A percentile compares a stretch with the other conserved stretches of the same genome.
phyloP scores from a whole-genome alignment of 2,329 filamentous ascomycete genomes.

The Colletotrichum sojae region DNA sequence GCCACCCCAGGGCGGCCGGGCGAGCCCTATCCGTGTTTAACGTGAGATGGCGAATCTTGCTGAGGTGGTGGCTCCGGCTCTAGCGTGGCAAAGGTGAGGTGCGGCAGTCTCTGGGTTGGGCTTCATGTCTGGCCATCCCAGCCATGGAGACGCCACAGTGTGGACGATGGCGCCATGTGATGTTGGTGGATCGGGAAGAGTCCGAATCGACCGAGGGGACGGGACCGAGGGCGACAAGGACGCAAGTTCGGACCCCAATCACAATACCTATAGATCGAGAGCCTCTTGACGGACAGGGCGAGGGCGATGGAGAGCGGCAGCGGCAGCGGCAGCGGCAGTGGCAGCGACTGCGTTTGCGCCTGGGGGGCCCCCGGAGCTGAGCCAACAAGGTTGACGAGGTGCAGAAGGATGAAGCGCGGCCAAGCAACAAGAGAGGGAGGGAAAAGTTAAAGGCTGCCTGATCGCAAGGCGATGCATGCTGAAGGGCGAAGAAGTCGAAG shows the following conservation, averaged over 20 bases:
- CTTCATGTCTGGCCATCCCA: slow-evolving; percentile 19
- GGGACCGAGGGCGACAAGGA: background rate
- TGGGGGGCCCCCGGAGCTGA: slow-evolving; percentile 14
- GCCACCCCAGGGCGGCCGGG: slow-evolving; percentile 17
- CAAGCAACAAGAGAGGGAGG: background rate
- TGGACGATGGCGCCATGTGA: slow-evolving; percentile 29
- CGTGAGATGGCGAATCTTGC: slow-evolving; percentile 13
- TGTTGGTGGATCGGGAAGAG: slow-evolving; percentile 27
- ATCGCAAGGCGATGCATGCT: slow-evolving; percentile 9
- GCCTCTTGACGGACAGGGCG: background rate
- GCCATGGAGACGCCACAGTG: slow-evolving; percentile 33
- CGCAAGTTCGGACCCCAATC: background rate
- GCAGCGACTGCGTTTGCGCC: slow-evolving; percentile 3
- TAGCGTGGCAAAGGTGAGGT: slow-evolving; percentile 36
- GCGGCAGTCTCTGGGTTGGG: slow-evolving; percentile 26
- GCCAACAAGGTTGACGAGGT: slow-evolving; percentile 24
- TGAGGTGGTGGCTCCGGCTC: background rate
- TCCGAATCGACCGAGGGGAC: slow-evolving; percentile 5
- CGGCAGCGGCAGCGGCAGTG: background rate
- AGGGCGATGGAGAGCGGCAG: background rate
- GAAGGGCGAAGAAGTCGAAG: slow-evolving; percentile 4
- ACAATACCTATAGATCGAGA: background rate
- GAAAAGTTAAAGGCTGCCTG: slow-evolving; percentile 12
- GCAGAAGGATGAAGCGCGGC: slow-evolving; percentile 40
- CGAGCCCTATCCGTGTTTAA: slow-evolving; percentile 21